These are phyloP conservation scores for Trametopsis cervina DNA, from an alignment of 768 basidiomycete genomes.

Conservation along the genomic window DNA sequence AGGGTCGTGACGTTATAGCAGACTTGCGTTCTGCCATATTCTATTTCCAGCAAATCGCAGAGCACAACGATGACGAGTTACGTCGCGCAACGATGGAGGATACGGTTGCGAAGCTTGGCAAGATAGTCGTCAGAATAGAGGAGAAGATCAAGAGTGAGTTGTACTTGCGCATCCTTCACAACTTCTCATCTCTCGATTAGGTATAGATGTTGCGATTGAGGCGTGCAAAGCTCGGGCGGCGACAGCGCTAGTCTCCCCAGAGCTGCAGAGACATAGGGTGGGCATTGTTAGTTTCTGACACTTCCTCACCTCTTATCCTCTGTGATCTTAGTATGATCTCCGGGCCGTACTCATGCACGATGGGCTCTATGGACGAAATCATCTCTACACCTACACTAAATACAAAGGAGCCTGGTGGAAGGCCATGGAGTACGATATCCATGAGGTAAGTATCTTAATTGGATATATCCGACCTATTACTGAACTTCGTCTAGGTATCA, in stretches of 20 bases:
- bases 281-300: conserved; percentile 1
- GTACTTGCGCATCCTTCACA: background rate
- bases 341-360: conserved; percentile 74
- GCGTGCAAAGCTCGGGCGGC: conserved; percentile 38
- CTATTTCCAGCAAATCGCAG: conserved; percentile 67
- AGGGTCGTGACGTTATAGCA: conserved; percentile 60
- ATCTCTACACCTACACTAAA: conserved; percentile 73
- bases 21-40: conserved; percentile 55
- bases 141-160: conserved; percentile 46
- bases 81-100: conserved; percentile 38
- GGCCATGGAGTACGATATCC: conserved; percentile 62
- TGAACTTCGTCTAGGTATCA: conserved; percentile 64
- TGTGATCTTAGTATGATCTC: conserved; percentile 60
- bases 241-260: conserved; percentile 51
- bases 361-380: conserved; percentile 69
- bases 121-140: conserved; percentile 44
- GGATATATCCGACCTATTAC: too few relatives aligned
- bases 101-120: conserved; percentile 45
- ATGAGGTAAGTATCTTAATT: conserved; percentile 43
- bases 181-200: conserved; percentile 27
- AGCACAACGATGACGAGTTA: conserved; percentile 36
- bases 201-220: conserved; percentile 42
- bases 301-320: background rate
- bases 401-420: conserved; percentile 75
- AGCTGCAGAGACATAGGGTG: conserved; percentile 58